These are phyloP conservation scores for Salisapilia sapeloensis DNA, from an alignment of 352 stramenopile species.

Conservation along the genomic window DNA sequence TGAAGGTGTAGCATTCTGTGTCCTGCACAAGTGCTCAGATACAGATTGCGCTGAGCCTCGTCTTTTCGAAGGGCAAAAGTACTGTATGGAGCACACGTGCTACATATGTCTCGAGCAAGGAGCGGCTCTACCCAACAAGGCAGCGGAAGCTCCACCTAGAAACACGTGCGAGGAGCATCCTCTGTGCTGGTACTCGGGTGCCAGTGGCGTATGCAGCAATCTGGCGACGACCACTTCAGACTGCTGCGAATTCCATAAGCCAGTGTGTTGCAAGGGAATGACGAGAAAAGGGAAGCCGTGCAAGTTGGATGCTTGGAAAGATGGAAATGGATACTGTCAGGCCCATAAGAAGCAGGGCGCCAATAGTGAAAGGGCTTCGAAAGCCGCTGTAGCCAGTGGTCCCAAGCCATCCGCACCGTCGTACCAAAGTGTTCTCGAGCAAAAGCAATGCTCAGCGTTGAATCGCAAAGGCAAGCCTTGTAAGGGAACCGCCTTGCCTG, in stretches of 20 bases:
- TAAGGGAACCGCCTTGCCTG: slow-evolving; percentile 8
- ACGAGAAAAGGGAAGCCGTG: slow-evolving; percentile 17
- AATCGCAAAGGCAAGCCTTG: slow-evolving; percentile 33
- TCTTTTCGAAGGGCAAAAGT: slow-evolving; percentile 11
- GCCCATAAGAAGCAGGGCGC: slow-evolving; percentile 5
- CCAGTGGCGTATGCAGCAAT: slow-evolving; percentile 15
- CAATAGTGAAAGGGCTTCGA: too few species aligned
- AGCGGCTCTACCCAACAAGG: slow-evolving; percentile 5
- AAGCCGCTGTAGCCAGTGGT: neutral
- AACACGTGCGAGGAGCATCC: slow-evolving; percentile 30
- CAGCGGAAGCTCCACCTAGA: slow-evolving; percentile 20
- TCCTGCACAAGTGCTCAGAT: slow-evolving; percentile 18
- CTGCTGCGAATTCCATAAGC: slow-evolving; percentile 20
- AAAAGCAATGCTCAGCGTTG: slow-evolving; percentile 2
- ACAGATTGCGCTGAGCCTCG: slow-evolving; percentile 17
- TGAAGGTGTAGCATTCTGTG: slow-evolving; percentile 20
- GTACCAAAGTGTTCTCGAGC: neutral
- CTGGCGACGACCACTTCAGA: slow-evolving; percentile 10
- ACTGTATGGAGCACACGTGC: slow-evolving; percentile 32
- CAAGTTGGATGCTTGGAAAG: slow-evolving; percentile 8
- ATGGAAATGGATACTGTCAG: slow-evolving; percentile 15
- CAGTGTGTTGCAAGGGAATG: slow-evolving; percentile 4
- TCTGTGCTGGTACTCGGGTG: slow-evolving; percentile 23
- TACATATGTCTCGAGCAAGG: slow-evolving; percentile 26
- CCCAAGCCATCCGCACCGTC: neutral